Percentiles rank a stretch among this genome's conserved stretches.
Conservation (phyloP, 345 rosid genomes). For the Viola odorata region DNA sequence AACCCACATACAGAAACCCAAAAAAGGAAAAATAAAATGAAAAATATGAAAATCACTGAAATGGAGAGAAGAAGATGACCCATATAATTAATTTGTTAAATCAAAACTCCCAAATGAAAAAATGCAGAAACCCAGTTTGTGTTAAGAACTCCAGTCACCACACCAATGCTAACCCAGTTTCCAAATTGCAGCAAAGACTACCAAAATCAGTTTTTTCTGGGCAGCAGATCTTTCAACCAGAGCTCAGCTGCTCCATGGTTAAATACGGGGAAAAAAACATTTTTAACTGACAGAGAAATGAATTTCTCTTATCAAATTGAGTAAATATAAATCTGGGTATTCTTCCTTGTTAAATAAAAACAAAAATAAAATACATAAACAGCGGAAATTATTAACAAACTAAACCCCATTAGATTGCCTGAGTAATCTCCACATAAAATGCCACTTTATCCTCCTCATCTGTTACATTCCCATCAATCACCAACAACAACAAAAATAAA, state of each 20-base stretch:
- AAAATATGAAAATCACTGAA: background rate
- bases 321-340: too few relatives aligned
- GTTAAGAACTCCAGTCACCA: too few relatives aligned
- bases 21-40: background rate
- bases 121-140: too few relatives aligned
- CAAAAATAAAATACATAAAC: background rate
- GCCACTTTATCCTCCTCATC: constrained; percentile 35
- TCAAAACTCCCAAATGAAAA: too few relatives aligned
- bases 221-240: constrained; percentile 17
- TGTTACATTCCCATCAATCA: constrained; percentile 13
- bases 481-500: constrained; percentile 4
- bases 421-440: constrained; percentile 29
- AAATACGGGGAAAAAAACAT: too few relatives aligned
- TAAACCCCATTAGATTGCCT: constrained; percentile 20
- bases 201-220: background rate
- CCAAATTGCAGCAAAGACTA: background rate
- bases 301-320: too few relatives aligned
- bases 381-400: background rate
- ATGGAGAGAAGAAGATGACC: constrained; percentile 1
- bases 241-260: background rate
- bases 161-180: background rate
- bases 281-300: too few relatives aligned
- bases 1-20: background rate
- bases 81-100: too few relatives aligned
- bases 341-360: too few relatives aligned